Conservation (phyloP, 208 protist species). For the Trichomonas tenax region DNA sequence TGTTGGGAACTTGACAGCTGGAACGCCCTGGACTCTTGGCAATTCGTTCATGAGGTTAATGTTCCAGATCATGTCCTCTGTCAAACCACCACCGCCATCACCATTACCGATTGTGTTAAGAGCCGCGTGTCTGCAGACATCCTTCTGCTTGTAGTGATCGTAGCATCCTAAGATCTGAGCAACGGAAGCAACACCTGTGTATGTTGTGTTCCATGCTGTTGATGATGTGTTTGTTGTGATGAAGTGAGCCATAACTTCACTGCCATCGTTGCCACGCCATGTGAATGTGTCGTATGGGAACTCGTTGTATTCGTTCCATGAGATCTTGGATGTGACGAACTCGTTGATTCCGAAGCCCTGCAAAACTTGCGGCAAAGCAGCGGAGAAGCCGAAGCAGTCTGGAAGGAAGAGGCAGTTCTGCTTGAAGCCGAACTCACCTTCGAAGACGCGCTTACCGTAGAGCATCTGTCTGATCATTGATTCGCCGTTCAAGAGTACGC, state of each 20-base stretch:
- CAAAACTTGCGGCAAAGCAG: not conserved
- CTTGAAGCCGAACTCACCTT: not conserved
- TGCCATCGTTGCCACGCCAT: conserved; percentile 19
- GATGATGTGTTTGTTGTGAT: not conserved
- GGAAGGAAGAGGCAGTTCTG: not conserved
- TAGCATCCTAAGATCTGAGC: not conserved
- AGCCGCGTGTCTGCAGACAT: not conserved
- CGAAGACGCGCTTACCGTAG: not conserved
- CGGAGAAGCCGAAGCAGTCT: not conserved
- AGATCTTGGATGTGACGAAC: not conserved
- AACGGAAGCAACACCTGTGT: not conserved
- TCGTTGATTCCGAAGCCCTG: not conserved
- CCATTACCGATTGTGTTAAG: conserved; percentile 8
- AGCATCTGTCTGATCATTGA: conserved; percentile 8
- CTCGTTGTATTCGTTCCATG: not conserved
- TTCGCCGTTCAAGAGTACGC: not conserved
- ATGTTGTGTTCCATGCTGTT: not conserved
- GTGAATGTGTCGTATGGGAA: not conserved
- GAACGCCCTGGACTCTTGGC: not conserved
- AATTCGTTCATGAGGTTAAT: not conserved
- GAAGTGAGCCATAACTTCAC: not conserved
- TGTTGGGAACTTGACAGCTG: not conserved
- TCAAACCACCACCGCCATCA: conserved; percentile 26
- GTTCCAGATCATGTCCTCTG: conserved; percentile 12
- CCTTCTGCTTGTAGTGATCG: not conserved